Evolutionary conservation across 106 monocot species (phyloP).

Genomic region (Phalaenopsis equestris): DNA sequence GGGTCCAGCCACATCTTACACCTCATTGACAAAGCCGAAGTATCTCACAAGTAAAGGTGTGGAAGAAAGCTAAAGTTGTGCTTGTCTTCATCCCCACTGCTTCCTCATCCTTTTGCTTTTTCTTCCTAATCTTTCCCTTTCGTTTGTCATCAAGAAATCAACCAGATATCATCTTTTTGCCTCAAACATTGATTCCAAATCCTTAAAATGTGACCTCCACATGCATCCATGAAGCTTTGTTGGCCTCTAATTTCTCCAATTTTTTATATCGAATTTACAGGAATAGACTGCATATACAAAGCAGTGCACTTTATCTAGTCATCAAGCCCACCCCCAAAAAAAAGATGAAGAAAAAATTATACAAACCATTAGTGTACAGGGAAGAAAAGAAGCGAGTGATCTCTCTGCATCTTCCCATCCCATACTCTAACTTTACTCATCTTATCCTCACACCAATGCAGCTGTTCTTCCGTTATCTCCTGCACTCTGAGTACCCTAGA

Average conservation of each 20-base stretch:
- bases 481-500: constrained; percentile 76
- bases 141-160: constrained; percentile 11
- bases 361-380: constrained; percentile 44
- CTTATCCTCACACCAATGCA: constrained; percentile 96
- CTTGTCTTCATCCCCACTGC: constrained; percentile 33
- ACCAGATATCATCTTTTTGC: neutral
- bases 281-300: constrained; percentile 28
- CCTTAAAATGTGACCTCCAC: constrained; percentile 18
- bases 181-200: constrained; percentile 1
- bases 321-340: constrained; percentile 22
- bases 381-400: constrained; percentile 76
- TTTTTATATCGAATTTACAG: constrained; percentile 1
- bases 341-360: neutral
- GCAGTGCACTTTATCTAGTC: constrained; percentile 52
- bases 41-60: constrained; percentile 3
- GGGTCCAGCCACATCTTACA: no score
- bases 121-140: constrained; percentile 13
- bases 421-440: constrained; percentile 72
- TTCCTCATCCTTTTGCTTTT: constrained; percentile 30
- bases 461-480: constrained; percentile 52
- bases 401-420: constrained; percentile 65
- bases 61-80: constrained; percentile 19
- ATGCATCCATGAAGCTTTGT: constrained; percentile 39
- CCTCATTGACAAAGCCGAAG: neutral
- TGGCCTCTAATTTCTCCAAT: constrained; percentile 10